phyloP scores from a whole-genome alignment of 129 eudicot species.

The Heracleum sosnowskyi region DNA sequence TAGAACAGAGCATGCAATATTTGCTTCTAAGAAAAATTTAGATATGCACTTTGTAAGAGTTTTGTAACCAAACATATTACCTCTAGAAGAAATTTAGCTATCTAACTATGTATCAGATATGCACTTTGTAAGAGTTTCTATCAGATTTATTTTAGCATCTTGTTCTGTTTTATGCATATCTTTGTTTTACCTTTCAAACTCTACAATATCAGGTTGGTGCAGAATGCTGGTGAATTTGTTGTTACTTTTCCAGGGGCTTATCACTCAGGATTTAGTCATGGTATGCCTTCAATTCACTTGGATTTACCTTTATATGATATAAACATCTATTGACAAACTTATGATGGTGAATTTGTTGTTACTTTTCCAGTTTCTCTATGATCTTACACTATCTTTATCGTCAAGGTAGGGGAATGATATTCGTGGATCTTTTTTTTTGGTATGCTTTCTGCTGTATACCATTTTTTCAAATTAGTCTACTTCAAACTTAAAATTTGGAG shows the following conservation, averaged over 20 bases:
- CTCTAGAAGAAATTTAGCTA: no score
- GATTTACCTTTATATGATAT: not conserved
- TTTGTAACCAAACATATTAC: no score
- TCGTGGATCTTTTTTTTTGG: not conserved
- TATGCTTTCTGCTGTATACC: not conserved
- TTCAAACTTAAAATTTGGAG: not conserved
- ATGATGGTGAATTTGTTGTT: no score
- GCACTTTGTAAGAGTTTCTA: no score
- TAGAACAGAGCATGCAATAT: not conserved
- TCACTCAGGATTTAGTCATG: slow-evolving; percentile 93
- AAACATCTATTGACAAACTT: no score
- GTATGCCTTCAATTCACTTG: slow-evolving; percentile 23
- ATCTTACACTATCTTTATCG: slow-evolving; percentile 64
- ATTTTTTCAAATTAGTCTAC: not conserved
- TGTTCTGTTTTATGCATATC: not conserved
- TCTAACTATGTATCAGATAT: no score
- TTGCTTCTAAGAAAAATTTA: no score
- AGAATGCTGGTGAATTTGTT: slow-evolving; percentile 88
- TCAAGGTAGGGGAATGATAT: slow-evolving; percentile 51
- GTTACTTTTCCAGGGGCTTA: slow-evolving; percentile 95
- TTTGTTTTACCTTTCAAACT: not conserved
- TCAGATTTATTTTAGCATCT: not conserved
- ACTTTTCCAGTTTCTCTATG: slow-evolving; percentile 85
- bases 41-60: no score
- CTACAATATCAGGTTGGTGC: slow-evolving; percentile 56